Evolutionary conservation across 768 basidiomycete species (phyloP).

Genomic region (Lactarius sanguifluus): DNA sequence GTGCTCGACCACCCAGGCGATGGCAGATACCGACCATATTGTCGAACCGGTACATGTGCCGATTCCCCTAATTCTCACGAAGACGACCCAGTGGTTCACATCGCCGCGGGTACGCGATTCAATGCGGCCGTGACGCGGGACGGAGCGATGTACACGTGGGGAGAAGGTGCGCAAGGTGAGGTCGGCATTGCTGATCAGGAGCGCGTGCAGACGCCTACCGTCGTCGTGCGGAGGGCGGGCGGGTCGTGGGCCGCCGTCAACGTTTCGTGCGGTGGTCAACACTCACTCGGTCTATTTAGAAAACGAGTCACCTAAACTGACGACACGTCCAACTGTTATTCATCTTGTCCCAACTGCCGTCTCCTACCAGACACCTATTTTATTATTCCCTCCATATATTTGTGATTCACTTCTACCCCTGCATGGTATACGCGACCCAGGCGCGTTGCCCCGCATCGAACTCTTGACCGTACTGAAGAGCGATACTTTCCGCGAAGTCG

Average conservation of each 20-base stretch:
- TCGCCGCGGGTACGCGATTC: constrained; percentile 70
- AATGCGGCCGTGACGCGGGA: constrained; percentile 66
- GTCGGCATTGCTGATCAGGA: constrained; percentile 56
- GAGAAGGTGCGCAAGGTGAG: constrained; percentile 75
- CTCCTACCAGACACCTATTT: constrained; percentile 13
- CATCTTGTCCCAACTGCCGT: constrained; percentile 6
- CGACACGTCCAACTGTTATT: not conserved
- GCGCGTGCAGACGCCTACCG: constrained; percentile 61
- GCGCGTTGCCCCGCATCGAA: not conserved
- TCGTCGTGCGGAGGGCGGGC: constrained; percentile 71
- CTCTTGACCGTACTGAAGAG: not conserved
- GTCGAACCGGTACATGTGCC: constrained; percentile 61
- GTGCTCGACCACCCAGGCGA: constrained; percentile 66
- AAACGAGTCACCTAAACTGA: constrained; percentile 23
- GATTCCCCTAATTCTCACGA: constrained; percentile 53
- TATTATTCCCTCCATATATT: constrained; percentile 24
- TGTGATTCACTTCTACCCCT: constrained; percentile 5
- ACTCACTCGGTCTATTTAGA: constrained; percentile 50
- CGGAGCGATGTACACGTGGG: constrained; percentile 76
- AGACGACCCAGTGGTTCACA: constrained; percentile 61
- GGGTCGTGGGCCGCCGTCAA: constrained; percentile 64
- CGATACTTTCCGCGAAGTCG: not conserved
- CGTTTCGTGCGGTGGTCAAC: constrained; percentile 77
- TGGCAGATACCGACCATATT: constrained; percentile 58
- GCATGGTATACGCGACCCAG: constrained; percentile 9